A percentile compares a stretch with the other conserved stretches of the same genome.
Evolutionary conservation across 202 grass and related monocot genomes (phyloP).

Genomic region (Saccharum hybrid): DNA sequence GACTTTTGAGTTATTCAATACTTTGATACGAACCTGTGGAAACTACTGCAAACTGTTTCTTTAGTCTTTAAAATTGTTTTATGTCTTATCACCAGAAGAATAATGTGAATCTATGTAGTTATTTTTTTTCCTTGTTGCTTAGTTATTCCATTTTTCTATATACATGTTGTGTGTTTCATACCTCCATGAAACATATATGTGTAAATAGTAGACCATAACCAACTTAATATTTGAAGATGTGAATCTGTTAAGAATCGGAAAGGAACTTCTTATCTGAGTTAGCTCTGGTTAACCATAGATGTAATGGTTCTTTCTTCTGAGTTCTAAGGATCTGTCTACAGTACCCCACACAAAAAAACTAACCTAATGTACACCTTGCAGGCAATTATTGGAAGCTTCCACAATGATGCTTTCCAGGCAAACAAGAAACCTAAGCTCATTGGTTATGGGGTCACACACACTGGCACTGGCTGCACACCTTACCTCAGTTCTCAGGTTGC

Average conservation of each 20-base stretch:
- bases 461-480: not conserved
- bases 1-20: too few relatives aligned
- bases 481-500: not conserved
- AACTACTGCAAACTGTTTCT: slow-evolving; percentile 8
- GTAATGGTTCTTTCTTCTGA: not conserved
- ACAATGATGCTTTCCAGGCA: slow-evolving; percentile 24
- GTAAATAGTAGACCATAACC: not conserved
- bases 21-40: not conserved
- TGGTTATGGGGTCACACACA: not conserved
- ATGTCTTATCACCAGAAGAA: slow-evolving; percentile 6
- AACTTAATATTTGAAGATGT: not conserved
- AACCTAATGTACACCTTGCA: slow-evolving; percentile 33
- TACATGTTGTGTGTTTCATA: not conserved
- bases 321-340: slow-evolving; percentile 3
- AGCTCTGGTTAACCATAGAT: not conserved
- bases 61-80: not conserved
- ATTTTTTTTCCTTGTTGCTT: slow-evolving; percentile 4
- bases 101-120: not conserved
- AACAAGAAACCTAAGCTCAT: slow-evolving; percentile 42
- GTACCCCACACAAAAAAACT: not conserved
- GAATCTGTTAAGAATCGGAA: not conserved
- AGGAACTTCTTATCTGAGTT: not conserved
- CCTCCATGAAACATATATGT: slow-evolving; percentile 11
- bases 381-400: slow-evolving; percentile 67
- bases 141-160: not conserved